Evolutionary conservation across 495 filamentous ascomycete genomes (phyloP).

Genomic region (Neurospora sp.): DNA sequence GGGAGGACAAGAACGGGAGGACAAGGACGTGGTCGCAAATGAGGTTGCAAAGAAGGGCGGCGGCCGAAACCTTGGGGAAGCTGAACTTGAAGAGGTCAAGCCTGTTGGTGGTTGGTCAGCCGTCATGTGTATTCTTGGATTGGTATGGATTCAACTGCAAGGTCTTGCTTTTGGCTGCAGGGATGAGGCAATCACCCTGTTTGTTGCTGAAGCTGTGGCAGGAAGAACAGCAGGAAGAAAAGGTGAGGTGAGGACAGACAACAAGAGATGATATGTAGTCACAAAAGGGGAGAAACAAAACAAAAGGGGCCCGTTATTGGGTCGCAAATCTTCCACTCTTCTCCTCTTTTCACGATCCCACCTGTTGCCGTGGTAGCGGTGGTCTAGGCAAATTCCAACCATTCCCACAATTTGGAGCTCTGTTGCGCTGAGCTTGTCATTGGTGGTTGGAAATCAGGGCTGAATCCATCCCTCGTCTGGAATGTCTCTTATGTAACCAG

Average conservation of each 20-base stretch:
- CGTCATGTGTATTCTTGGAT: background rate
- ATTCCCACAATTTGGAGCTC: background rate
- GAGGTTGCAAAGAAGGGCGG: background rate
- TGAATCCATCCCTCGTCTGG: background rate
- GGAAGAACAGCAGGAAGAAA: background rate
- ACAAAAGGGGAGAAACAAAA: background rate
- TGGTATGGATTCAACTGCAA: background rate
- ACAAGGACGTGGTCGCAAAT: background rate
- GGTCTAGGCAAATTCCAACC: background rate
- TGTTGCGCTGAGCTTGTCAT: background rate
- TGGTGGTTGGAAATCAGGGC: background rate
- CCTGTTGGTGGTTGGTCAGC: background rate
- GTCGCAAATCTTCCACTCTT: background rate
- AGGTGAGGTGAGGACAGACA: background rate
- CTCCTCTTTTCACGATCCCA: conserved; percentile 1
- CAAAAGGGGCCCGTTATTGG: background rate
- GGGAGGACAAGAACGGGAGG: background rate
- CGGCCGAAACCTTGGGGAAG: background rate
- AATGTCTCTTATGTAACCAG: background rate
- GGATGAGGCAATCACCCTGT: background rate
- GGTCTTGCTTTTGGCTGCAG: background rate
- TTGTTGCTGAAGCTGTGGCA: background rate
- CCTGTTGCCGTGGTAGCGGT: background rate
- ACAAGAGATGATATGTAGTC: background rate
- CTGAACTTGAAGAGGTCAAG: background rate